These are phyloP conservation scores for Hamigera avellanea DNA, from an alignment of 495 filamentous ascomycete species.

Conservation along the genomic window DNA sequence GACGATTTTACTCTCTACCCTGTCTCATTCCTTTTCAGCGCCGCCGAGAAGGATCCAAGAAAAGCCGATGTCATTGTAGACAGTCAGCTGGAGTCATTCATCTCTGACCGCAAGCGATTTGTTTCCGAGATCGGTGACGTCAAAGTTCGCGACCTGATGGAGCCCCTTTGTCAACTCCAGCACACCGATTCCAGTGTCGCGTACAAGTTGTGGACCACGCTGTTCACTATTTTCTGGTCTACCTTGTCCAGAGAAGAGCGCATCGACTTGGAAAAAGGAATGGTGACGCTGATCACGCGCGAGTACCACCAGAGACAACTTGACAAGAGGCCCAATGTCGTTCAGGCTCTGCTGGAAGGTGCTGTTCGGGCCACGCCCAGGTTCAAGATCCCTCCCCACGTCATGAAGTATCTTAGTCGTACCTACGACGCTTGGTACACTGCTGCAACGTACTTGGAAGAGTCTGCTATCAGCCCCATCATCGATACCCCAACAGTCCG, in stretches of 20 bases:
- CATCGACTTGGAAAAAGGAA: constrained; percentile 78
- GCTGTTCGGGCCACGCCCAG: constrained; percentile 68
- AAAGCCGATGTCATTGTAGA: constrained; percentile 66
- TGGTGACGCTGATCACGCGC: constrained; percentile 77
- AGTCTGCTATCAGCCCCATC: constrained; percentile 67
- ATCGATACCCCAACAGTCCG: constrained; percentile 72
- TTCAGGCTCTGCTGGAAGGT: constrained; percentile 80
- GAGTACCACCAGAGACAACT: constrained; percentile 91
- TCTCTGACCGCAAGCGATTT: constrained; percentile 70
- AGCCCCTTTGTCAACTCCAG: constrained; percentile 88
- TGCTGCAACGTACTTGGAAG: constrained; percentile 71
- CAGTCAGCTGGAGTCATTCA: constrained; percentile 67
- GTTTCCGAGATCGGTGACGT: constrained; percentile 70
- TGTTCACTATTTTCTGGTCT: constrained; percentile 93
- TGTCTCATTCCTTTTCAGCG: constrained; percentile 52
- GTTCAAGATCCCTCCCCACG: constrained; percentile 87
- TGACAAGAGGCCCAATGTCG: constrained; percentile 87
- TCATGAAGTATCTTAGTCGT: constrained; percentile 83
- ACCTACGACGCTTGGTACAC: constrained; percentile 96
- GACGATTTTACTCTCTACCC: constrained; percentile 76
- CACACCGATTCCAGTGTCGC: constrained; percentile 72
- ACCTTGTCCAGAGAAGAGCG: constrained; percentile 77
- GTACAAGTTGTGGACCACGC: constrained; percentile 75
- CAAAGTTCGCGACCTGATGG: constrained; percentile 73
- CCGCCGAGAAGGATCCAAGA: constrained; percentile 55